Conservation (phyloP, 2,329 filamentous ascomycete genomes). For the Claviceps monticola region DNA sequence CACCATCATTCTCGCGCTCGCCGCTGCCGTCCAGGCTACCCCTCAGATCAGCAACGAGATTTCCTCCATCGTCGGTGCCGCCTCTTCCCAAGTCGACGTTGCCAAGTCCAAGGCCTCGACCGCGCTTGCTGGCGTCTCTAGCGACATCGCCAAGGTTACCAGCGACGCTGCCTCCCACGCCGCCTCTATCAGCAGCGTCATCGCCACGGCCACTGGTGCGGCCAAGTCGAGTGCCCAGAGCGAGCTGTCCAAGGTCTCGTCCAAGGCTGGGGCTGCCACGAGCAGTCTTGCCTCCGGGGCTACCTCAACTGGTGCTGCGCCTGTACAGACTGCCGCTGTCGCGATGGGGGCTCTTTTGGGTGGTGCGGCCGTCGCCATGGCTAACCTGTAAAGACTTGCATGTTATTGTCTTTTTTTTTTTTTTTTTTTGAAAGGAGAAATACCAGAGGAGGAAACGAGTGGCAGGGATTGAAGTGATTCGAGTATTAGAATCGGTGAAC, state of each 20-base stretch:
- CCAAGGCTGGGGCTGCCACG: conserved; percentile 7
- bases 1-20: conserved; percentile 18
- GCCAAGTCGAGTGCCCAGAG: conserved; percentile 13
- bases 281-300: conserved; percentile 9
- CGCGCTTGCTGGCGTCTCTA: conserved; percentile 5
- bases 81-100: not conserved
- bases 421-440: not conserved
- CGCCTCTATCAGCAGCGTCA: conserved; percentile 12
- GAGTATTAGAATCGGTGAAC: no score
- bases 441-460: no score
- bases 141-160: conserved; percentile 5
- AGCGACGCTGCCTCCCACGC: conserved; percentile 12
- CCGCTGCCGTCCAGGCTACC: conserved; percentile 17
- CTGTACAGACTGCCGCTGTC: conserved; percentile 27
- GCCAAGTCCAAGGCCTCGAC: conserved; percentile 5
- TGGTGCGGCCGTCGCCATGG: conserved; percentile 27
- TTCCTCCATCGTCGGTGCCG: conserved; percentile 1
- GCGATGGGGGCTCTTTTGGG: conserved; percentile 33
- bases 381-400: conserved; percentile 25
- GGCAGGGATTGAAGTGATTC: no score
- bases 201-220: conserved; percentile 10
- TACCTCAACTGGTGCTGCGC: conserved; percentile 10
- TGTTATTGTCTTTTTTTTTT: not conserved
- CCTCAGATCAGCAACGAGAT: conserved; percentile 5
- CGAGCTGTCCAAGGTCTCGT: conserved; percentile 11